Percentiles rank a stretch among this genome's conserved stretches.
Evolutionary conservation across 2,329 filamentous ascomycete species (phyloP).

Genomic region (Trichoderma koningiopsis): DNA sequence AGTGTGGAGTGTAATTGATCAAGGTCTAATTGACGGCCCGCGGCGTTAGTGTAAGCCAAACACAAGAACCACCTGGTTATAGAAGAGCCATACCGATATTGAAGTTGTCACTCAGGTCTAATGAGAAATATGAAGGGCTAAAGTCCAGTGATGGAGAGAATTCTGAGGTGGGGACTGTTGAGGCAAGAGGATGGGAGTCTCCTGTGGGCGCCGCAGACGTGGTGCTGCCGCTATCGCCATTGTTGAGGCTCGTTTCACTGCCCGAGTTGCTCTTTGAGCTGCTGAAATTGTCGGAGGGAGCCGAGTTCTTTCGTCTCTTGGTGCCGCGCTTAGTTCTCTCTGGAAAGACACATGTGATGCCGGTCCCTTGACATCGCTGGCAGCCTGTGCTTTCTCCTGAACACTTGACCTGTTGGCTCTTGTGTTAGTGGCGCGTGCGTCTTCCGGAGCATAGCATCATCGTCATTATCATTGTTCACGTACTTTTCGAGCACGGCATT

Average conservation of each 20-base stretch:
- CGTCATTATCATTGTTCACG: not conserved
- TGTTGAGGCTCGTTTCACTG: not conserved
- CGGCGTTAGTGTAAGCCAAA: not conserved
- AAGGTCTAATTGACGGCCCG: not conserved
- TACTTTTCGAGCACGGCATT: slow-evolving; percentile 17
- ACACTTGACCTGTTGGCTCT: slow-evolving; percentile 6
- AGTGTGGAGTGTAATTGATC: slow-evolving; percentile 6
- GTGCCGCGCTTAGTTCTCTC: slow-evolving; percentile 12
- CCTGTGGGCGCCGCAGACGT: not conserved
- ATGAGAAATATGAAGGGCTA: not conserved
- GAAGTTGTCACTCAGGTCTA: slow-evolving; percentile 4
- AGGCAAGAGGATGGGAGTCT: not conserved
- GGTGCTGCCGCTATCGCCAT: not conserved
- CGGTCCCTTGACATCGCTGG: slow-evolving; percentile 5
- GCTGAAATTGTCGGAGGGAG: not conserved
- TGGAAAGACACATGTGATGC: slow-evolving; percentile 4
- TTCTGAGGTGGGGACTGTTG: not conserved
- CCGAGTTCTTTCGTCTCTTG: slow-evolving; percentile 18
- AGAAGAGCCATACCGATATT: slow-evolving; percentile 1
- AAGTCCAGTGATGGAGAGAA: slow-evolving; percentile 1
- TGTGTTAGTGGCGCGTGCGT: not conserved
- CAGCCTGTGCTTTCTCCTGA: slow-evolving; percentile 13
- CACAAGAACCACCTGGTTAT: not conserved
- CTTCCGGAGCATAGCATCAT: no score
- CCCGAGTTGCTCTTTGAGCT: not conserved